Evolutionary conservation across 345 rosid species (phyloP).

Genomic region (Boechera stricta): DNA sequence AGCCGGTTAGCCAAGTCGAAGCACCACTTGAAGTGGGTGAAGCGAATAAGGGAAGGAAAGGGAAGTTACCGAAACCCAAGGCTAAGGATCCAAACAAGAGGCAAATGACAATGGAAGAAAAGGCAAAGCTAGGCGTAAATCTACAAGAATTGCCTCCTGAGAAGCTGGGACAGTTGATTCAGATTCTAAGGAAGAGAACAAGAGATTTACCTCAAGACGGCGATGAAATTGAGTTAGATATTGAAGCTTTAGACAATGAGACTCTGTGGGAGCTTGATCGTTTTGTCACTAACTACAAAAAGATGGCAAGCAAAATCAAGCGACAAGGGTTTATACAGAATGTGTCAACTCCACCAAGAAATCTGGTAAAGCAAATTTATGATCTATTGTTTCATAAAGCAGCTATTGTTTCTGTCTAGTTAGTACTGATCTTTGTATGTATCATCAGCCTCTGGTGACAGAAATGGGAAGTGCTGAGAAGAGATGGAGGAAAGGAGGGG

Average conservation of each 20-base stretch:
- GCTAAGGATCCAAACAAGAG: slow-evolving; percentile 86
- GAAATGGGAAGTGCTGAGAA: slow-evolving; percentile 58
- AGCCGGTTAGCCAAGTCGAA: slow-evolving; percentile 31
- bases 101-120: slow-evolving; percentile 74
- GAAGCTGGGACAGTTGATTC: slow-evolving; percentile 83
- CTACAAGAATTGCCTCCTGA: slow-evolving; percentile 81
- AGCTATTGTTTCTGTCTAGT: neutral
- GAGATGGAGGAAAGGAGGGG: slow-evolving; percentile 77
- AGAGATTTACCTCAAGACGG: slow-evolving; percentile 75
- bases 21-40: slow-evolving; percentile 40
- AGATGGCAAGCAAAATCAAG: slow-evolving; percentile 78
- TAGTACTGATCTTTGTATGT: slow-evolving; percentile 12
- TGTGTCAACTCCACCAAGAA: slow-evolving; percentile 33
- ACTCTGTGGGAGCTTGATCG: slow-evolving; percentile 88
- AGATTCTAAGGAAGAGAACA: slow-evolving; percentile 76
- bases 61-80: slow-evolving; percentile 69
- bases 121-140: slow-evolving; percentile 69
- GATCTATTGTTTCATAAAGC: neutral
- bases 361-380: slow-evolving; percentile 31
- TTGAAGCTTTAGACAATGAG: slow-evolving; percentile 76
- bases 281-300: slow-evolving; percentile 77
- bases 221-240: slow-evolving; percentile 84
- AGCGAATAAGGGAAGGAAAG: slow-evolving; percentile 51
- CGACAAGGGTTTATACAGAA: slow-evolving; percentile 60
- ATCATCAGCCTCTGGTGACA: slow-evolving; percentile 41